phyloP scores from a whole-genome alignment of 2,329 filamentous ascomycete genomes.

The Westerdykella ornata region DNA sequence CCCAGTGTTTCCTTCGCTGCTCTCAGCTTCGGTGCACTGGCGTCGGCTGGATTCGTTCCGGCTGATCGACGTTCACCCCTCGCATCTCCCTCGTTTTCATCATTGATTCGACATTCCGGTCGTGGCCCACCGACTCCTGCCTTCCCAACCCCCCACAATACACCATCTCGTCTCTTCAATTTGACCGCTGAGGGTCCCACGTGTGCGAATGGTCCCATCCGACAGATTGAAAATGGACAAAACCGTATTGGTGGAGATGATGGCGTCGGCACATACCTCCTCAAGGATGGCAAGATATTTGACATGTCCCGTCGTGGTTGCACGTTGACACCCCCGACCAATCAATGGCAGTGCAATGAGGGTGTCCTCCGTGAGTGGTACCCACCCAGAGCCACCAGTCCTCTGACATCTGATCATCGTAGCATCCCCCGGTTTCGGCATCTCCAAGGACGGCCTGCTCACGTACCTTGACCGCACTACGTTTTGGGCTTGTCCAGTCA shows the following conservation, averaged over 20 bases:
- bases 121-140: neutral
- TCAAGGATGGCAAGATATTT: slow-evolving; percentile 47
- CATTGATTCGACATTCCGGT: neutral
- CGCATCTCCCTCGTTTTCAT: neutral
- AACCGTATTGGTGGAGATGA: slow-evolving; percentile 51
- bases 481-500: slow-evolving; percentile 58
- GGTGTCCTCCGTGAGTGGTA: slow-evolving; percentile 38
- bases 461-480: slow-evolving; percentile 46
- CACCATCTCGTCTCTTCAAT: slow-evolving; percentile 4
- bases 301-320: slow-evolving; percentile 55
- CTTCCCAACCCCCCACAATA: neutral
- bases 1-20: slow-evolving; percentile 11
- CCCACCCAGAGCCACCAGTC: neutral
- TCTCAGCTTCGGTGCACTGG: slow-evolving; percentile 15
- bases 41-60: slow-evolving; percentile 7
- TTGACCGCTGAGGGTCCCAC: slow-evolving; percentile 10
- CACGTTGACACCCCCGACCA: slow-evolving; percentile 55
- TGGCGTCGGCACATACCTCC: slow-evolving; percentile 47
- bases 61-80: neutral
- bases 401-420: slow-evolving; percentile 1
- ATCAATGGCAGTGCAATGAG: slow-evolving; percentile 56
- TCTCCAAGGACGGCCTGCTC: slow-evolving; percentile 49
- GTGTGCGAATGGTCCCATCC: slow-evolving; percentile 47
- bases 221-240: slow-evolving; percentile 57
- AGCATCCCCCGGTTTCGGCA: slow-evolving; percentile 50